Evolutionary conservation across 306 rosid species (phyloP).

Genomic region (Cucurbita maxima): DNA sequence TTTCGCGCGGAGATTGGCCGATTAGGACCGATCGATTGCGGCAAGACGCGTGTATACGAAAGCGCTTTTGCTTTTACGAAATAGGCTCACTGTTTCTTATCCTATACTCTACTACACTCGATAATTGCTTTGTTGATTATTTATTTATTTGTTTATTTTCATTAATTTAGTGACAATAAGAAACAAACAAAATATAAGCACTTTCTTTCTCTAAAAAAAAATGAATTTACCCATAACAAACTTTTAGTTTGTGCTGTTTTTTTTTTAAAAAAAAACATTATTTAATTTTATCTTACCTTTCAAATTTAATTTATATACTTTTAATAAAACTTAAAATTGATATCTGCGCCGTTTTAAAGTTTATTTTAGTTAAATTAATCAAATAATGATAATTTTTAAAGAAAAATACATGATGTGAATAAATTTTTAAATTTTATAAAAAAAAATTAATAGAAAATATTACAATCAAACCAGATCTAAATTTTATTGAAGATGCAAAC

Average conservation of each 20-base stretch:
- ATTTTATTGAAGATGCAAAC: too few relatives aligned
- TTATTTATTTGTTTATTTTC: neutral
- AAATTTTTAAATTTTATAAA: too few relatives aligned
- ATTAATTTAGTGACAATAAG: neutral
- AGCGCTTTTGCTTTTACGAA: neutral
- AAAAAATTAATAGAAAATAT: too few relatives aligned
- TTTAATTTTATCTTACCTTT: too few relatives aligned
- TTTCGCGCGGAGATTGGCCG: constrained; percentile 11
- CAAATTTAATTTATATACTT: too few relatives aligned
- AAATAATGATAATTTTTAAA: too few relatives aligned
- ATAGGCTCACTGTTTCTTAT: neutral
- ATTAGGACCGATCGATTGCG: neutral
- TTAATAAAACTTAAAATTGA: too few relatives aligned
- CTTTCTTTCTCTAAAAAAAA: neutral
- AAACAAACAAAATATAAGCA: neutral
- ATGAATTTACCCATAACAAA: neutral
- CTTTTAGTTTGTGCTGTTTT: neutral
- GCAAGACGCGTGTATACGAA: neutral
- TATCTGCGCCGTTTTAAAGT: too few relatives aligned
- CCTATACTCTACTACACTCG: neutral
- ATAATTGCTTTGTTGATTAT: neutral
- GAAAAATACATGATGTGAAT: too few relatives aligned
- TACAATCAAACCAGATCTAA: too few relatives aligned
- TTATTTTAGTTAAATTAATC: too few relatives aligned
- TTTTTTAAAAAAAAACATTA: too few relatives aligned